Evolutionary conservation across 768 basidiomycete species (phyloP).

Genomic region (Xanthoconium stramineum): DNA sequence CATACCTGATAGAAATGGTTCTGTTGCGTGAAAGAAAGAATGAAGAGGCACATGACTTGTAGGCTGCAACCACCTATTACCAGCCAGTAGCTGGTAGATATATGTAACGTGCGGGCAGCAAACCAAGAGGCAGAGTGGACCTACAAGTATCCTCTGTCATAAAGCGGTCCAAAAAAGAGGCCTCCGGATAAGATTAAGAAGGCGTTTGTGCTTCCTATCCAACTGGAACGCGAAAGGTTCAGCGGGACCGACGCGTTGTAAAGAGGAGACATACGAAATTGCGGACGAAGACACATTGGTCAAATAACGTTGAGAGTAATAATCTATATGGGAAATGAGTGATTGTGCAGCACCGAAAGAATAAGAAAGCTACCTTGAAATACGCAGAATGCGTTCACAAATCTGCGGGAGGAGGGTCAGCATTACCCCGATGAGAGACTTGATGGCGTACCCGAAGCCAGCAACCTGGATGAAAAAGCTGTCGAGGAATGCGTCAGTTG

Average conservation of each 20-base stretch:
- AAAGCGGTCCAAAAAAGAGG: constrained; percentile 45
- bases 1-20: constrained; percentile 36
- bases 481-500: neutral
- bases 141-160: constrained; percentile 52
- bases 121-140: constrained; percentile 1
- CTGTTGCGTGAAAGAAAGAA: constrained; percentile 40
- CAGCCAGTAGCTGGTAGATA: constrained; percentile 35
- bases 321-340: constrained; percentile 28
- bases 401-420: constrained; percentile 17
- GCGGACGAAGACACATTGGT: constrained; percentile 34
- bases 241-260: neutral
- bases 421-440: neutral
- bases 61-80: constrained; percentile 44
- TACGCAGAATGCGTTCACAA: constrained; percentile 37
- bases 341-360: neutral
- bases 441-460: constrained; percentile 33
- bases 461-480: constrained; percentile 37
- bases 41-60: constrained; percentile 39
- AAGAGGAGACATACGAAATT: constrained; percentile 31
- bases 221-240: constrained; percentile 20
- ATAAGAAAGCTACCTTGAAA: constrained; percentile 33
- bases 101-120: neutral
- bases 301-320: constrained; percentile 36
- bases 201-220: constrained; percentile 50
- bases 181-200: constrained; percentile 43